Conservation (phyloP, 257 asterid genomes). For the Nicotiana benthamiana region DNA sequence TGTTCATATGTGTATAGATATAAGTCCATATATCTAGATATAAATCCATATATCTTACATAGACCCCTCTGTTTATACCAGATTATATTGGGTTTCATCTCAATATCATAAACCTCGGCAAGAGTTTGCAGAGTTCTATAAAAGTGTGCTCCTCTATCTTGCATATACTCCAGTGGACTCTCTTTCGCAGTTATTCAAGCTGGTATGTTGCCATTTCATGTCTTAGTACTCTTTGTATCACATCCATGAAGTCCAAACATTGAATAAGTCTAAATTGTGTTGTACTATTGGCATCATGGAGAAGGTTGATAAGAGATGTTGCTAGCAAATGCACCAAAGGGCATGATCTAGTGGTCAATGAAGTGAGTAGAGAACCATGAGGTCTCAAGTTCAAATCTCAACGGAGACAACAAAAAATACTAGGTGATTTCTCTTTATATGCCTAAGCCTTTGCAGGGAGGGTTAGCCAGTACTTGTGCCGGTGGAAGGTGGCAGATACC, state of each 20-base stretch:
- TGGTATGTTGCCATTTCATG: slow-evolving; percentile 38
- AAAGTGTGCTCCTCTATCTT: slow-evolving; percentile 83
- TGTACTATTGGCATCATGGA: not conserved
- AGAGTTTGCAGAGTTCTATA: slow-evolving; percentile 93
- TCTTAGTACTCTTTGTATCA: not conserved
- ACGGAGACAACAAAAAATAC: no score
- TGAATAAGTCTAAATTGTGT: not conserved
- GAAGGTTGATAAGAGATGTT: slow-evolving; percentile 2
- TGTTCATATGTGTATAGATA: no score
- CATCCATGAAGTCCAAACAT: not conserved
- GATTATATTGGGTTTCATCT: slow-evolving; percentile 88
- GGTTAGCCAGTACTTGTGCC: no score
- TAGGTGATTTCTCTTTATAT: no score
- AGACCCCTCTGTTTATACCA: slow-evolving; percentile 97
- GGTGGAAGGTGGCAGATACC: no score
- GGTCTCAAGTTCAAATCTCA: no score
- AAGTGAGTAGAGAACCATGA: no score
- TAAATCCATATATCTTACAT: no score
- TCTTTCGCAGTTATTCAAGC: slow-evolving; percentile 79
- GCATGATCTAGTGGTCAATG: no score
- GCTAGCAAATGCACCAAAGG: not conserved
- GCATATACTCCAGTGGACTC: slow-evolving; percentile 94
- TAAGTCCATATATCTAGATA: no score
- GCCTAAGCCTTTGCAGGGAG: no score
- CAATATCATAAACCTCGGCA: slow-evolving; percentile 72